A percentile compares a stretch with the other conserved stretches of the same genome.
Evolutionary conservation across 2,329 filamentous ascomycete genomes (phyloP).

Genomic region (Xylariaceae sp.): DNA sequence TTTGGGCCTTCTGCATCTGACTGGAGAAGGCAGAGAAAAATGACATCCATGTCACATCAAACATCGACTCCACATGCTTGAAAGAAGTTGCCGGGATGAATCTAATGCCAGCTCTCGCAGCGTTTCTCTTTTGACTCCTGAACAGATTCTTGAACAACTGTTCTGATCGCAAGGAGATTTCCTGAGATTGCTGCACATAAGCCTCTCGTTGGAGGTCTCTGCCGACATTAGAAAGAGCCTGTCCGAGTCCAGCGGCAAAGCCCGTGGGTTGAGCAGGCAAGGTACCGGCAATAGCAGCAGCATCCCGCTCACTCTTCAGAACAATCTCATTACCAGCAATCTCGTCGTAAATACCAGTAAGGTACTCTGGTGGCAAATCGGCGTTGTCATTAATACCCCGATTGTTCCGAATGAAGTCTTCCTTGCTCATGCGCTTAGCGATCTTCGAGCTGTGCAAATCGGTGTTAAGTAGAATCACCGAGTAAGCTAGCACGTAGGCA

Average conservation of each 20-base stretch:
- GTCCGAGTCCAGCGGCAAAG: slow-evolving; percentile 76
- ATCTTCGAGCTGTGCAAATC: slow-evolving; percentile 91
- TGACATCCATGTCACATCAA: slow-evolving; percentile 98
- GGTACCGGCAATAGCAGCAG: slow-evolving; percentile 72
- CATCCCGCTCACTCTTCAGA: slow-evolving; percentile 83
- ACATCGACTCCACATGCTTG: slow-evolving; percentile 96
- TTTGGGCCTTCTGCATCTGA: slow-evolving; percentile 88
- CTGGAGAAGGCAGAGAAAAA: slow-evolving; percentile 92
- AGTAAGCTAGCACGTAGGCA: slow-evolving; percentile 92
- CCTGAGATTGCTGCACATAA: slow-evolving; percentile 90
- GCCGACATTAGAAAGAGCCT: slow-evolving; percentile 85
- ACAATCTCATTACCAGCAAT: slow-evolving; percentile 91
- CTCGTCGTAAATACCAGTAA: slow-evolving; percentile 84
- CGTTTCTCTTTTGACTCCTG: slow-evolving; percentile 78
- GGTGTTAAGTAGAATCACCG: slow-evolving; percentile 93
- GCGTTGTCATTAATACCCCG: slow-evolving; percentile 95
- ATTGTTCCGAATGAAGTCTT: slow-evolving; percentile 99
- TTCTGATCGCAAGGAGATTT: slow-evolving; percentile 68
- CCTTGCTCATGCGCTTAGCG: slow-evolving; percentile 79
- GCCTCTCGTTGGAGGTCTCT: slow-evolving; percentile 89
- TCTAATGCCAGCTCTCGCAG: slow-evolving; percentile 60
- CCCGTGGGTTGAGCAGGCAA: slow-evolving; percentile 55
- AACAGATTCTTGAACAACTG: slow-evolving; percentile 93
- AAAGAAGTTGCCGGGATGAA: slow-evolving; percentile 93
- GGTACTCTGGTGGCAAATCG: slow-evolving; percentile 88